phyloP scores from a whole-genome alignment of 1,284 basidiomycete genomes.

The Tremellales sp. region DNA sequence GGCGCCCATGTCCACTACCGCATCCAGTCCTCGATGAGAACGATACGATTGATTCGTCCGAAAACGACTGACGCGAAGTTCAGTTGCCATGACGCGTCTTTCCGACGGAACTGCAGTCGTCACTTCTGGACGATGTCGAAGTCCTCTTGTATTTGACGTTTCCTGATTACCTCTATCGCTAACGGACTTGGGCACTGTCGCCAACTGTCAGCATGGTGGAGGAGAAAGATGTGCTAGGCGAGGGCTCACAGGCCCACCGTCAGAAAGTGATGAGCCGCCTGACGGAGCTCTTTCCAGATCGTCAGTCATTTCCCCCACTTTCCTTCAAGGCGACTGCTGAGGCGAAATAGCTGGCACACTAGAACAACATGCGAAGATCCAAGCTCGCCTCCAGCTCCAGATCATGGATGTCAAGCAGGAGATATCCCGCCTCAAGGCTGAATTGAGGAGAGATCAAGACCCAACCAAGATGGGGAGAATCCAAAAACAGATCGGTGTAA shows the following conservation, averaged over 20 bases:
- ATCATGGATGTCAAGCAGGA: conserved; percentile 53
- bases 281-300: conserved; percentile 22
- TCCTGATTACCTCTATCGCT: too few relatives aligned
- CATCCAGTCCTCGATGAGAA: too few relatives aligned
- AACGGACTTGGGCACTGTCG: too few relatives aligned
- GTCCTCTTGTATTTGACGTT: too few relatives aligned
- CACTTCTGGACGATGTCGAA: too few relatives aligned
- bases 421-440: conserved; percentile 62
- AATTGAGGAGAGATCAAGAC: conserved; percentile 71
- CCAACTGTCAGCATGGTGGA: neutral
- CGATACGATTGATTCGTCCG: too few relatives aligned
- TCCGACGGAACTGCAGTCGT: too few relatives aligned
- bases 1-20: conserved; percentile 43
- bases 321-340: neutral
- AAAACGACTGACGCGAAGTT: too few relatives aligned
- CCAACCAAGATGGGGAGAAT: conserved; percentile 78
- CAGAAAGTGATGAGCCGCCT: conserved; percentile 27
- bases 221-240: neutral
- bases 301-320: conserved; percentile 14
- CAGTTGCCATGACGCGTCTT: too few relatives aligned
- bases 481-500: conserved; percentile 86
- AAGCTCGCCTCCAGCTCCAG: conserved; percentile 41
- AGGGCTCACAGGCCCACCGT: neutral
- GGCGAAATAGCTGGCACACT: conserved; percentile 32
- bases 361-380: conserved; percentile 35